Conservation (phyloP, 805 yeast species). For the Candida oleophila region DNA sequence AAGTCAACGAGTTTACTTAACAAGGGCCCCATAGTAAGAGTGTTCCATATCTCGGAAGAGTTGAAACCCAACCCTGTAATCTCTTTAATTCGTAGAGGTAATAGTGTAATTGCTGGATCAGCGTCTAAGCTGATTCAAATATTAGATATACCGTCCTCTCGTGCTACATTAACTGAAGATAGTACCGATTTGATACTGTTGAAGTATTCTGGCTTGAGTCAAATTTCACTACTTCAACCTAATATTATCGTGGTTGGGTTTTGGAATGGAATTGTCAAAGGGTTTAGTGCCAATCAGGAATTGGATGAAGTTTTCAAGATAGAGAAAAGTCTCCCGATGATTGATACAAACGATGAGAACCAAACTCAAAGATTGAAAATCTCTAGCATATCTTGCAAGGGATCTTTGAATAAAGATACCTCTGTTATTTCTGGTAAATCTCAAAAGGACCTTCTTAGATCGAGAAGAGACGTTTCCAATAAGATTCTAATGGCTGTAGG, state of each 20-base stretch:
- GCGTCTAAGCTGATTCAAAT: slow-evolving; percentile 41
- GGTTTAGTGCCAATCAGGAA: slow-evolving; percentile 8
- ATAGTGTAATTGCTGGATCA: slow-evolving; percentile 44
- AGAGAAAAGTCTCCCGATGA: slow-evolving; percentile 12
- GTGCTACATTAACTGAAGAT: background rate
- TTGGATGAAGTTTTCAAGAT: slow-evolving; percentile 10
- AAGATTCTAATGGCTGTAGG: slow-evolving; percentile 44
- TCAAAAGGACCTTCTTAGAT: background rate
- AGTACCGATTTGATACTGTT: slow-evolving; percentile 7
- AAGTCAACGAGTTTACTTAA: slow-evolving; percentile 19
- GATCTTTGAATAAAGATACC: slow-evolving; percentile 1
- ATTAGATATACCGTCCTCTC: slow-evolving; percentile 15
- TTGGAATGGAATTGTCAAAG: slow-evolving; percentile 52
- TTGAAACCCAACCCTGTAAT: slow-evolving; percentile 59
- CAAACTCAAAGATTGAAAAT: slow-evolving; percentile 7
- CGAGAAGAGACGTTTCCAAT: slow-evolving; percentile 10
- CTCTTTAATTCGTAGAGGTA: slow-evolving; percentile 32
- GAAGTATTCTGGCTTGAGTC: slow-evolving; percentile 39
- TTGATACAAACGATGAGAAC: slow-evolving; percentile 9
- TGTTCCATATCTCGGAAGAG: slow-evolving; percentile 21
- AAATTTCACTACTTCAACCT: slow-evolving; percentile 17
- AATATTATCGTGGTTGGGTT: slow-evolving; percentile 32
- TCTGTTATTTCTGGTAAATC: background rate
- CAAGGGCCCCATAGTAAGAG: slow-evolving; percentile 19
- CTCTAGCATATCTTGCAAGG: slow-evolving; percentile 5